These are phyloP conservation scores for carrot (Daucus carota) DNA, from an alignment of 129 eudicot species.

Conservation along the genomic window DNA sequence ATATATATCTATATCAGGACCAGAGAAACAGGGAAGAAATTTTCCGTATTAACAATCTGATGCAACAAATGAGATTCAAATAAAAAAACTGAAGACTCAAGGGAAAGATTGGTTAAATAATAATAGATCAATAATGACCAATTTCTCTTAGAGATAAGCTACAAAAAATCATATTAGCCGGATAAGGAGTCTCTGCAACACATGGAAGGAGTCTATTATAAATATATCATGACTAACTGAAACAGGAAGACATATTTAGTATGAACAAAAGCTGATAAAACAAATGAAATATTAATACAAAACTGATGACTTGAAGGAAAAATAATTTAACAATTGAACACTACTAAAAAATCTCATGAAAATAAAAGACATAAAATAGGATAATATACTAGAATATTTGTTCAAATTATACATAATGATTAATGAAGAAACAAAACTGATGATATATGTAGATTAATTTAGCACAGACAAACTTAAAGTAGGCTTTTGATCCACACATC, in stretches of 20 bases:
- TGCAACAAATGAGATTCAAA: not conserved
- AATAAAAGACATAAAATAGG: not conserved
- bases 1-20: not conserved
- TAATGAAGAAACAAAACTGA: not conserved
- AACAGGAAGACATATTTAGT: not conserved
- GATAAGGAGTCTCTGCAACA: constrained; percentile 64
- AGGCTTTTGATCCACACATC: not conserved
- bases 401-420: not conserved
- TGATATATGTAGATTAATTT: not conserved
- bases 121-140: no score
- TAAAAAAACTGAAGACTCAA: not conserved
- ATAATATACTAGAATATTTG: not conserved
- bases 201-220: not conserved
- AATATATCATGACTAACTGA: not conserved
- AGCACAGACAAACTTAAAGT: not conserved
- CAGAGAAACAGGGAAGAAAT: not conserved
- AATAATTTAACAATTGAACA: not conserved
- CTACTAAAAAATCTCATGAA: not conserved
- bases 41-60: not conserved
- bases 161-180: constrained; percentile 38
- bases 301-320: not conserved
- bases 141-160: no score
- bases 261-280: not conserved
- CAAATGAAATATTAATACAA: not conserved
- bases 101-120: no score